Evolutionary conservation across 371 early-diverging fungal genomes (phyloP), one percentile per base, ranked within the genome.

Genomic region (Sporodiniella umbellata): DNA sequence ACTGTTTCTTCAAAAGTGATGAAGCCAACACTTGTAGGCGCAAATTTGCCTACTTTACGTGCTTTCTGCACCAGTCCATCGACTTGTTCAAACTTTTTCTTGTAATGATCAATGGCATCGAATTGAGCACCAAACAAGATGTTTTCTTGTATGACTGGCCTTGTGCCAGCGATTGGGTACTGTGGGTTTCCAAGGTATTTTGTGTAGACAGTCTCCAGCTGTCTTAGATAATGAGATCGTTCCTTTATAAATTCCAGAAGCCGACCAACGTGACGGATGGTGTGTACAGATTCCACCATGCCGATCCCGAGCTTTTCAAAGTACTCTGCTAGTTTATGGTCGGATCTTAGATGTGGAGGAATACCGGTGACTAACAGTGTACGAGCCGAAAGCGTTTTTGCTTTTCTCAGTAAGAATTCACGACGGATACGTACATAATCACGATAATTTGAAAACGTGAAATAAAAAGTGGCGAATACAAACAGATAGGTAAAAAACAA

Each of bases 1-100:
- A 89, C 62, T 33, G 82, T 69, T 33, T 81, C 84, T 55, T 86
- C 87, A 69, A 91, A 90, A 2, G 91, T 89, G 17, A 90, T 86
- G 70, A 92, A 89, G 0, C 86, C 92, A 6, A 87, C 81, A 42
- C 80, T 76, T 7, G 86, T 86, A 8, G 84, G 80, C 28, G 68
- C 57, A 37, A 78, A 79, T 18, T 68, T 55, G 23, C 83, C 85
- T 12, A 71, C 48, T 22, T 70, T 59, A 14, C 92, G 69, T 48
- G 88, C 75, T 35, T 74, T 72, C 8, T 62, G 53, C 0, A 89
- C 83, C 21, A 75, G 54, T 5, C 43, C 50, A 69, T 92, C 92
- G 33, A 81, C 74, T 26, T 77, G 72, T 21, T 78, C 62, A 49
- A 85, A 90, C 52, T 75, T 70, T 15, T 72, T 65, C 5, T 83